Conservation (phyloP, 495 filamentous ascomycete genomes). For the Monascus purpureus region DNA sequence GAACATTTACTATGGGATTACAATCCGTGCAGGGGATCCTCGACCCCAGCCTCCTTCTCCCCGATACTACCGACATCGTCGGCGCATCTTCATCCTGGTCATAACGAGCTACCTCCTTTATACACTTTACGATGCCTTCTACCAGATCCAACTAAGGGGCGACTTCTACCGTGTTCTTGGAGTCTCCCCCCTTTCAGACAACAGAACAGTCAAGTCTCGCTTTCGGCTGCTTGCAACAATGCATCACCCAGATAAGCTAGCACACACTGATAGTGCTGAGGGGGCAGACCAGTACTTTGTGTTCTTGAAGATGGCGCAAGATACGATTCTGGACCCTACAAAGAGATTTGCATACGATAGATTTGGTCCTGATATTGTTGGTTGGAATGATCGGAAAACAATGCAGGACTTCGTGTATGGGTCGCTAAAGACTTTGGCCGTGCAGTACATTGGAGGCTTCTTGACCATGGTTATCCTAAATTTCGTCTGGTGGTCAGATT, state of each 20-base stretch:
- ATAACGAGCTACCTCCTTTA: slow-evolving; percentile 76
- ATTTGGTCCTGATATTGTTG: slow-evolving; percentile 63
- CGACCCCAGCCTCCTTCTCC: slow-evolving; percentile 60
- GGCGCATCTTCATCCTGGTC: slow-evolving; percentile 68
- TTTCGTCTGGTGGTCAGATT: slow-evolving; percentile 67
- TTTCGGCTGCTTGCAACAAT: slow-evolving; percentile 75
- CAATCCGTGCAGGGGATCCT: slow-evolving; percentile 81
- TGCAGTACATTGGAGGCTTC: slow-evolving; percentile 53
- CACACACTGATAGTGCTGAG: slow-evolving; percentile 9
- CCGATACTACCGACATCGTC: slow-evolving; percentile 55
- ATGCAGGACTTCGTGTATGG: slow-evolving; percentile 57
- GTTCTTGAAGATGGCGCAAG: slow-evolving; percentile 66
- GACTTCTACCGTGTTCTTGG: slow-evolving; percentile 68
- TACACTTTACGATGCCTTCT: slow-evolving; percentile 87
- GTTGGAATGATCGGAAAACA: slow-evolving; percentile 56
- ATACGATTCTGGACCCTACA: slow-evolving; percentile 65
- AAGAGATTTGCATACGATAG: slow-evolving; percentile 87
- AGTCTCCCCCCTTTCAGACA: slow-evolving; percentile 51
- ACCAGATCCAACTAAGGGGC: slow-evolving; percentile 51
- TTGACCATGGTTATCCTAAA: slow-evolving; percentile 52
- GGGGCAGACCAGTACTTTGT: slow-evolving; percentile 57
- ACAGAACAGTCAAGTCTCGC: slow-evolving; percentile 64
- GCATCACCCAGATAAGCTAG: slow-evolving; percentile 81
- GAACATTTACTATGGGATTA: slow-evolving; percentile 70
- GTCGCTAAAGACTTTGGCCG: slow-evolving; percentile 43